phyloP scores from a whole-genome alignment of 2,329 filamentous ascomycete species.

The Trichoderma sp. region DNA sequence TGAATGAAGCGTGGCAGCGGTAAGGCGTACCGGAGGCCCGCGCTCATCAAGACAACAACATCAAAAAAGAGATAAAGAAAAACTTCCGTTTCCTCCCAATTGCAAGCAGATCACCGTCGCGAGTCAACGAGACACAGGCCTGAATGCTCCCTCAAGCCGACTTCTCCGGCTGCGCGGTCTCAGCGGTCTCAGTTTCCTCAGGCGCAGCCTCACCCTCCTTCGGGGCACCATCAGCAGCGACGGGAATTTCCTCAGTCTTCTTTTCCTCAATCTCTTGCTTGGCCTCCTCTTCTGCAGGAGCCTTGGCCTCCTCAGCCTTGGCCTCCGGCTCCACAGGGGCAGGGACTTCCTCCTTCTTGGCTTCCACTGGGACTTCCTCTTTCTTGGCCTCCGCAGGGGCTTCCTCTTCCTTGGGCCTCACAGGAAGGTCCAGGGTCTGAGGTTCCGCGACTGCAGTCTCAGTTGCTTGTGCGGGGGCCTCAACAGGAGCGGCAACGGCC shows the following conservation, averaged over 20 bases:
- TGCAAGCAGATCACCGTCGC: neutral
- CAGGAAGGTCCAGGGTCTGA: conserved; percentile 14
- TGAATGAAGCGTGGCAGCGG: neutral
- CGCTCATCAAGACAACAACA: neutral
- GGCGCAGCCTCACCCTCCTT: neutral
- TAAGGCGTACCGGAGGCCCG: neutral
- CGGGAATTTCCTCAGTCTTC: neutral
- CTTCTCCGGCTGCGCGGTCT: conserved; percentile 11
- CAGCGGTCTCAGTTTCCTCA: conserved; percentile 12
- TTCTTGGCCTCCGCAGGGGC: neutral
- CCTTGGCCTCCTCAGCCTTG: neutral
- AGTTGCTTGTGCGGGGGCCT: neutral
- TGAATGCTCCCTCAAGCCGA: neutral
- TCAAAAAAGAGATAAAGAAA: neutral
- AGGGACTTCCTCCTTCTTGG: neutral
- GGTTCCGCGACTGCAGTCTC: conserved; percentile 1
- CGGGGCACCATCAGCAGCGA: neutral
- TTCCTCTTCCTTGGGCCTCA: conserved; percentile 16
- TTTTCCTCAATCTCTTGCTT: neutral
- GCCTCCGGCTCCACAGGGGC: conserved; percentile 2
- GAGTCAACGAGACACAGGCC: neutral
- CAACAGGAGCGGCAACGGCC: neutral
- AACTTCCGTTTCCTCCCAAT: neutral
- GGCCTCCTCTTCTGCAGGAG: neutral
- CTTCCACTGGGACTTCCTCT: neutral